Conservation (phyloP, 2,329 filamentous ascomycete species). For the Fragosphaeria purpurea region DNA sequence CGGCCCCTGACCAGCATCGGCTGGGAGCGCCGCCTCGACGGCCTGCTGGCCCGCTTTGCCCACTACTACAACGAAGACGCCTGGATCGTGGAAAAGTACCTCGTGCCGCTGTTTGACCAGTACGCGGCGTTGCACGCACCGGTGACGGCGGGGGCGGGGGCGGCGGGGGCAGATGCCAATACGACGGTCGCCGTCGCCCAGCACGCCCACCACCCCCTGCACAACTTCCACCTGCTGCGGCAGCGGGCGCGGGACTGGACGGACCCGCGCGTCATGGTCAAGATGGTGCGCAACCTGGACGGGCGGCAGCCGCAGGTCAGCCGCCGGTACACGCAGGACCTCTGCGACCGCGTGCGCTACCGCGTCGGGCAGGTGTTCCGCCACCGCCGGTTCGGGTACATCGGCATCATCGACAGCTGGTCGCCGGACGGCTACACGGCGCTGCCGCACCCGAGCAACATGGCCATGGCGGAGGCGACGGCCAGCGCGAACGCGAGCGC, state of each 20-base stretch:
- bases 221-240: constrained; percentile 11
- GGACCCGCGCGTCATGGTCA: constrained; percentile 26
- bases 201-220: not conserved
- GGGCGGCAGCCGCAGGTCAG: constrained; percentile 25
- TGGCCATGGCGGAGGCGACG: constrained; percentile 13
- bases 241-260: constrained; percentile 20
- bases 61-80: constrained; percentile 61
- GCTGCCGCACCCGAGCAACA: constrained; percentile 18
- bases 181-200: not conserved
- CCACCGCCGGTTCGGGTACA: constrained; percentile 70
- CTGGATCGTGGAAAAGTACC: constrained; percentile 58
- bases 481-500: constrained; percentile 25
- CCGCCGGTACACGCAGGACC: constrained; percentile 25
- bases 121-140: constrained; percentile 34
- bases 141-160: constrained; percentile 32
- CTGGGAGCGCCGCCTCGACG: constrained; percentile 52
- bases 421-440: constrained; percentile 31
- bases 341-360: constrained; percentile 41
- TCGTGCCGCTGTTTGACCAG: constrained; percentile 50
- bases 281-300: constrained; percentile 35
- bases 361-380: constrained; percentile 74
- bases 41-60: constrained; percentile 54
- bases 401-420: constrained; percentile 85
- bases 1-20: constrained; percentile 35
- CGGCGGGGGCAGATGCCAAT: constrained; percentile 9